Evolutionary conservation across 2,329 filamentous ascomycete species (phyloP), one percentile per base, ranked within the genome.

Genomic region (Bipolaris oryzae): DNA sequence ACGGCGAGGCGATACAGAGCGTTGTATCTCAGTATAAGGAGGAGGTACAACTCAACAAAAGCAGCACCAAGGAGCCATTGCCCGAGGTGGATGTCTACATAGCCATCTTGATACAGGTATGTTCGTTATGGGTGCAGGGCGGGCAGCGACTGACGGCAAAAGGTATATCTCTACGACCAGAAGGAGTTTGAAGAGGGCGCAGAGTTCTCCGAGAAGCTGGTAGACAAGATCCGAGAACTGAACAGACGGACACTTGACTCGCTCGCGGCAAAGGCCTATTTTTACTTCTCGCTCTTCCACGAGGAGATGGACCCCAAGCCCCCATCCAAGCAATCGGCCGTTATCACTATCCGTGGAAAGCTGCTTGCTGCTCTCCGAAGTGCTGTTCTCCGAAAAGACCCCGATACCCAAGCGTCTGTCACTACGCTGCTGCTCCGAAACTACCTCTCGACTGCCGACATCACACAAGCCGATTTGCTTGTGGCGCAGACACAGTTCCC

Each of bases 401-500:
- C 92, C 64, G 95, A 99, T 71, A 97, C 91, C n/a, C 94, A 98
- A 80, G 92, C 95, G 25, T 92, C 94, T 0, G 92, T 98, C 67
- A 98, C 96, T 66, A 96, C 96, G 13, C 84, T 99, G 55, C 84
- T 99, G 50, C 88, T 99, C 67, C 91, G 95, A 69, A 99, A 95
- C 80, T 99, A 99, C 77, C 87, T 99, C 64, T 88, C 90, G 46
- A 98, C 94, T 42, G 96, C 95, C 64, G 94, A 98, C 78, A 97
- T 99, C 78, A 89, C 90, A 53, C 95, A 99, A 80, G 95, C 95
- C 67, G 95, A 99, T 78, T 86, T 98, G 37, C 86, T 99, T 55
- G 91, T 99, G 61, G 94, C 92, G 31, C 95, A 99, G 79, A 96
- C 95, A 28, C 89, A 95, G 74, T 98, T 99, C 78, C 95, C 95